A percentile compares a stretch with the other conserved stretches of the same genome.
Conservation (phyloP, 371 early-diverging fungal genomes). For the Mortierella sp. region DNA sequence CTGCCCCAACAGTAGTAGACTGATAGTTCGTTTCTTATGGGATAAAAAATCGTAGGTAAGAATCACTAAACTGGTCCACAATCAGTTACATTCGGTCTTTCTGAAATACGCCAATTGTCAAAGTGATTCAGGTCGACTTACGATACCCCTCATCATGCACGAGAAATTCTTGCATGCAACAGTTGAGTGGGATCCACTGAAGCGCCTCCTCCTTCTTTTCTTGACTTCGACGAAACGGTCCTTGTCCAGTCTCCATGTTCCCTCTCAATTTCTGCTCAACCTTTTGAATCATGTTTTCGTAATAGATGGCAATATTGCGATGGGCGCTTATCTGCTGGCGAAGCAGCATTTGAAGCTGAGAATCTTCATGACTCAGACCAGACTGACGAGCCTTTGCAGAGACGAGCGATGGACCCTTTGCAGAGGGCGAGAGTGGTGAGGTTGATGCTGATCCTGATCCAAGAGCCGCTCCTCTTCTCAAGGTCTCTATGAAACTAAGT, state of each 20-base stretch:
- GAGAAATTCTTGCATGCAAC: constrained; percentile 50
- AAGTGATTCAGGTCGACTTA: constrained; percentile 15
- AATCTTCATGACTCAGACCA: constrained; percentile 38
- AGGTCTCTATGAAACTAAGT: constrained; percentile 36
- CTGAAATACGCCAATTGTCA: no score
- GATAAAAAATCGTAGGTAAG: no score
- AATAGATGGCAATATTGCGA: constrained; percentile 40
- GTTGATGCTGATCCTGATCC: neutral
- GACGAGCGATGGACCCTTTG: constrained; percentile 8
- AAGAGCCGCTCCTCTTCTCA: constrained; percentile 23
- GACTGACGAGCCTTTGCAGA: constrained; percentile 39
- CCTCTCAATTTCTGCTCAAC: constrained; percentile 44
- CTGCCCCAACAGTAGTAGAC: constrained; percentile 45
- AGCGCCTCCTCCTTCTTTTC: constrained; percentile 51
- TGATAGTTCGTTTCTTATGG: constrained; percentile 41
- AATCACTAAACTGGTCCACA: no score
- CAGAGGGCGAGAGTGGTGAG: neutral
- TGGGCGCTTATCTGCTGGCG: constrained; percentile 51
- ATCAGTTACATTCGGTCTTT: no score
- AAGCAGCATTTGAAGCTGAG: constrained; percentile 37
- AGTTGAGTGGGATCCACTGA: constrained; percentile 53
- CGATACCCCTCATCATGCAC: constrained; percentile 41
- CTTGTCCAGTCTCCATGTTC: constrained; percentile 47
- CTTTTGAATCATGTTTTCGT: constrained; percentile 34
- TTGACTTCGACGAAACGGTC: constrained; percentile 48